Evolutionary conservation across 495 filamentous ascomycete species (phyloP), one percentile per base, ranked within the genome.

Genomic region (Daldinia concentrica): DNA sequence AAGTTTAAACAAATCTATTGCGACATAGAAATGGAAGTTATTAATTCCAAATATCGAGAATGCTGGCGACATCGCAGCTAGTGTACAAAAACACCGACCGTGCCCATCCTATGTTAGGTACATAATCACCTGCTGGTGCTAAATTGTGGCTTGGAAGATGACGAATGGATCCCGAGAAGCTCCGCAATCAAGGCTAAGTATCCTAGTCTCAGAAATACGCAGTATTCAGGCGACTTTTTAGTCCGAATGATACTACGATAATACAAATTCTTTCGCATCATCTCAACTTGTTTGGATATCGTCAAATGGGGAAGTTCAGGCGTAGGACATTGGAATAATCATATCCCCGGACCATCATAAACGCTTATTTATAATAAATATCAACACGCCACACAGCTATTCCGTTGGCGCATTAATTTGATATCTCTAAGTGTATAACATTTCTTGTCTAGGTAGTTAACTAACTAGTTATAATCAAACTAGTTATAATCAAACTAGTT

Each of bases 101-200:
- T 29, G 27, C 27, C 5, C 29, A 32, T 32, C 29, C 7, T 32
- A 32, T 6, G 6, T 29, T n/a, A n/a, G n/a, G 27, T 29, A 29
- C 27, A 0, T 34, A 36, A 64, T 67, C 64, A 64, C 45, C 59
- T 67, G 60, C 11, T 58, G 37, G 41, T 17, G 2, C 37, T 7
- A 14, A 30, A 32, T 39, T 29, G 59, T 72, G 69, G 64, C 64
- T 72, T 68, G 56, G 64, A 41, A 48, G 27, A 56, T 72, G 59
- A 68, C 54, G 59, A 68, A 62, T 45, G 29, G 19, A 52, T 59
- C 4, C 19, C 14, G 12, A 63, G 12, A 63, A 62, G 59, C 72
- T 74, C 72, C 74, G 72, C 68, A 64, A 74, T 76, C 72, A 76
- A 74, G 72, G 74, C 72, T 76, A 72, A 69, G 71, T 48, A 48